phyloP scores from a whole-genome alignment of 2,329 filamentous ascomycete species.

The Lachnellula occidentalis region DNA sequence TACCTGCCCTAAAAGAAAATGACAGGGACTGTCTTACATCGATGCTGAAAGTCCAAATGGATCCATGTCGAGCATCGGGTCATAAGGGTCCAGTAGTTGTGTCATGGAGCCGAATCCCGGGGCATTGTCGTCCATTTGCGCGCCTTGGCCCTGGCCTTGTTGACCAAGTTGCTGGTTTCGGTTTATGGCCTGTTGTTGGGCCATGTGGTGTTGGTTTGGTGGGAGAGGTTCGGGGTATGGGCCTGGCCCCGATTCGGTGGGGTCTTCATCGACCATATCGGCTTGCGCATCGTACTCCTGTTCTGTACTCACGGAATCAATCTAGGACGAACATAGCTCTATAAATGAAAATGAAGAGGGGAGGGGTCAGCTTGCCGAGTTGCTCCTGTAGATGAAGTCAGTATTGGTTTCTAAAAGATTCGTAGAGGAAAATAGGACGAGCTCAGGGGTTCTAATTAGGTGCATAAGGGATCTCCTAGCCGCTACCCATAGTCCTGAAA shows the following conservation, averaged over 20 bases:
- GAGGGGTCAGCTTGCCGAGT: conserved; percentile 73
- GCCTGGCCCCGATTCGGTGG: conserved; percentile 61
- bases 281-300: conserved; percentile 92
- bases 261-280: conserved; percentile 83
- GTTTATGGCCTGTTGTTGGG: conserved; percentile 30
- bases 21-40: conserved; percentile 46
- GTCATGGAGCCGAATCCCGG: conserved; percentile 36
- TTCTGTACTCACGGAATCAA: conserved; percentile 67
- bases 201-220: conserved; percentile 16
- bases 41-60: conserved; percentile 89
- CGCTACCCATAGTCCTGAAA: too few relatives aligned
- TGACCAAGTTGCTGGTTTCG: conserved; percentile 30
- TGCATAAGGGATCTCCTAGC: too few relatives aligned
- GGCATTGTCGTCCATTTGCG: conserved; percentile 35
- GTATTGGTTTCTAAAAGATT: background rate
- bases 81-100: conserved; percentile 62
- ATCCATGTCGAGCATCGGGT: conserved; percentile 85
- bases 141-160: conserved; percentile 36
- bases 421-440: background rate
- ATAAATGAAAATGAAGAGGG: conserved; percentile 42
- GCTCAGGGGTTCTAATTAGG: too few relatives aligned
- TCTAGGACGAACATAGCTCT: conserved; percentile 62
- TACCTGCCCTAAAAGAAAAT: too few relatives aligned
- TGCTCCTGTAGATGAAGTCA: conserved; percentile 62
- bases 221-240: conserved; percentile 58